A percentile compares a stretch with the other conserved stretches of the same genome.
Evolutionary conservation across 2,329 filamentous ascomycete genomes (phyloP).

Genomic region (Purpureocillium takamizusanense): DNA sequence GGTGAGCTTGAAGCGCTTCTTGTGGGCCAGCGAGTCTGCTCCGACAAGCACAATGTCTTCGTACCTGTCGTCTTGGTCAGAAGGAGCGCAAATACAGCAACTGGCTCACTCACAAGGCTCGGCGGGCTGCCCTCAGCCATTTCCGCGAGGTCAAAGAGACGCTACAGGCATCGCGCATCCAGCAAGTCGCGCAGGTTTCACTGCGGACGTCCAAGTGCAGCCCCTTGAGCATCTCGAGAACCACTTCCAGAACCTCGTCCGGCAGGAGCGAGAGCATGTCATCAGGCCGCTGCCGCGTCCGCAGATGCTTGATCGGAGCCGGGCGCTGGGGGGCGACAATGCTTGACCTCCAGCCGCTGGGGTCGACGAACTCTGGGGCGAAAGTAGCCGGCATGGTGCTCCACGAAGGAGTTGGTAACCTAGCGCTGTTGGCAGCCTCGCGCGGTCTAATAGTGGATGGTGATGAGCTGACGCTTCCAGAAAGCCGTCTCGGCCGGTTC

Average conservation of each 20-base stretch:
- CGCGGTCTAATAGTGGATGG: conserved; percentile 3
- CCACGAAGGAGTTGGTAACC: conserved; percentile 18
- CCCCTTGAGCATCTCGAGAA: conserved; percentile 43
- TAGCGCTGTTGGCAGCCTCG: conserved; percentile 15
- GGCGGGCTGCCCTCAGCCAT: conserved; percentile 40
- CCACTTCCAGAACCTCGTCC: conserved; percentile 47
- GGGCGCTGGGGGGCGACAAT: conserved; percentile 5
- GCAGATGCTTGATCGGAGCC: conserved; percentile 1
- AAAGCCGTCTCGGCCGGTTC: conserved; percentile 28
- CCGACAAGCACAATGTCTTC: conserved; percentile 50
- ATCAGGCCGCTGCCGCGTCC: conserved; percentile 23
- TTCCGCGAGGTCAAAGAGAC: conserved; percentile 41
- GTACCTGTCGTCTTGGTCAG: conserved; percentile 30
- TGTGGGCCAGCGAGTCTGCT: conserved; percentile 43
- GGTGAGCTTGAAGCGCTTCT: conserved; percentile 47
- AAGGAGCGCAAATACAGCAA: background rate
- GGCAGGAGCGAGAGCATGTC: conserved; percentile 48
- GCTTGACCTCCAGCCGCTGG: conserved; percentile 8
- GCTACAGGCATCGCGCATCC: conserved; percentile 51
- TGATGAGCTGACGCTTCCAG: conserved; percentile 6
- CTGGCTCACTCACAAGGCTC: conserved; percentile 34
- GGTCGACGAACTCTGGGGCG: conserved; percentile 29
- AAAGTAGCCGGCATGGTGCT: conserved; percentile 23
- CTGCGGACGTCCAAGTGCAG: conserved; percentile 38
- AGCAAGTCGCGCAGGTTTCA: conserved; percentile 53